A percentile compares a stretch with the other conserved stretches of the same genome.
Conservation (phyloP, 1,139 yeast species). For the Pichia sp. region DNA sequence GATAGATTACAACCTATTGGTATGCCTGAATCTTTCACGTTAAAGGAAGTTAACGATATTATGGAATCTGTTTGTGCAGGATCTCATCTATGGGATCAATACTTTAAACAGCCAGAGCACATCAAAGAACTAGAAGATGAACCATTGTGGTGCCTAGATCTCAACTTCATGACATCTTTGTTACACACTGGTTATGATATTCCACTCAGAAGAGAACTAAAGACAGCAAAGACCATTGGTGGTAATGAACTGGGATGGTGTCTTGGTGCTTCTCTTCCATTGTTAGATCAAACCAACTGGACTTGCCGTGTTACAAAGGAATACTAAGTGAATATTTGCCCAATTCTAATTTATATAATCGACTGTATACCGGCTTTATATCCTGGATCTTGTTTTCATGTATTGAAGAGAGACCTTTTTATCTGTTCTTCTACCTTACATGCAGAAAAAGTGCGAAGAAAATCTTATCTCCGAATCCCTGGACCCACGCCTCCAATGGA, state of each 20-base stretch:
- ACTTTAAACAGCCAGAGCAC: conserved; percentile 23
- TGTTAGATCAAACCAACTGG: conserved; percentile 72
- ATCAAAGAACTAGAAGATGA: conserved; percentile 58
- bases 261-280: conserved; percentile 91
- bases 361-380: neutral
- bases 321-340: conserved; percentile 8
- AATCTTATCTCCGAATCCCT: neutral
- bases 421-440: too few relatives aligned
- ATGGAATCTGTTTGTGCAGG: conserved; percentile 85
- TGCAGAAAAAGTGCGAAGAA: neutral
- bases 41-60: conserved; percentile 75
- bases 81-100: conserved; percentile 50
- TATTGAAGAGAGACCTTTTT: too few relatives aligned
- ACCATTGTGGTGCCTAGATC: conserved; percentile 92
- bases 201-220: conserved; percentile 81
- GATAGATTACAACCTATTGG: conserved; percentile 92
- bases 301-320: conserved; percentile 45
- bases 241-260: conserved; percentile 97
- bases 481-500: too few relatives aligned
- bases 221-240: conserved; percentile 82
- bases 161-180: conserved; percentile 82
- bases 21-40: conserved; percentile 82
- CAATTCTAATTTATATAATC: neutral
- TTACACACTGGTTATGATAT: conserved; percentile 94
- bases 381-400: too few relatives aligned